Evolutionary conservation across 306 rosid species (phyloP).

Genomic region (Gillenia trifoliata): DNA sequence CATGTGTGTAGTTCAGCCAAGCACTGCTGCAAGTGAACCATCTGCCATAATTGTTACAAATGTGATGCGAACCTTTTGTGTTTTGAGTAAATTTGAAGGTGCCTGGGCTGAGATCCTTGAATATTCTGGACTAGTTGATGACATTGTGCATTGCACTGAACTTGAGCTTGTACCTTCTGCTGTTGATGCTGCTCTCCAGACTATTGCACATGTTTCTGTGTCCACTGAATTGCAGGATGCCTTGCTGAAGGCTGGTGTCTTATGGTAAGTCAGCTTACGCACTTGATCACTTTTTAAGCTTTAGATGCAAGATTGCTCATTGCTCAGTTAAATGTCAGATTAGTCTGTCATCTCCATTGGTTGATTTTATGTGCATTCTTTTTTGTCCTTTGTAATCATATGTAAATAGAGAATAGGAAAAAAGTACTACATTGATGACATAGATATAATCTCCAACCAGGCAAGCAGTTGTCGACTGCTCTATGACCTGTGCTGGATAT

Average conservation of each 20-base stretch:
- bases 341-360: not conserved
- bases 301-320: conserved; percentile 6
- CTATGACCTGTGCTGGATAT: too few species aligned
- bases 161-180: conserved; percentile 86
- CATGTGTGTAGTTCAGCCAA: conserved; percentile 90
- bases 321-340: not conserved
- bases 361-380: not conserved
- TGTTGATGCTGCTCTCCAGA: conserved; percentile 88
- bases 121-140: conserved; percentile 80
- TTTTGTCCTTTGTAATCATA: not conserved
- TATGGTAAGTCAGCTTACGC: conserved; percentile 57
- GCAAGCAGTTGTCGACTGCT: too few species aligned
- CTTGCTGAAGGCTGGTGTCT: conserved; percentile 82
- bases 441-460: too few species aligned
- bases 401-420: too few species aligned
- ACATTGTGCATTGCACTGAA: conserved; percentile 92
- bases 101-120: conserved; percentile 86
- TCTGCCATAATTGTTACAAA: conserved; percentile 88
- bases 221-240: conserved; percentile 85
- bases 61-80: conserved; percentile 83
- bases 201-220: conserved; percentile 84
- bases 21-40: conserved; percentile 87
- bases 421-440: too few species aligned
- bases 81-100: conserved; percentile 81
- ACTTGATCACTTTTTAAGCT: not conserved